phyloP scores from a whole-genome alignment of 1,284 basidiomycete genomes.

The Agaricales sp. region DNA sequence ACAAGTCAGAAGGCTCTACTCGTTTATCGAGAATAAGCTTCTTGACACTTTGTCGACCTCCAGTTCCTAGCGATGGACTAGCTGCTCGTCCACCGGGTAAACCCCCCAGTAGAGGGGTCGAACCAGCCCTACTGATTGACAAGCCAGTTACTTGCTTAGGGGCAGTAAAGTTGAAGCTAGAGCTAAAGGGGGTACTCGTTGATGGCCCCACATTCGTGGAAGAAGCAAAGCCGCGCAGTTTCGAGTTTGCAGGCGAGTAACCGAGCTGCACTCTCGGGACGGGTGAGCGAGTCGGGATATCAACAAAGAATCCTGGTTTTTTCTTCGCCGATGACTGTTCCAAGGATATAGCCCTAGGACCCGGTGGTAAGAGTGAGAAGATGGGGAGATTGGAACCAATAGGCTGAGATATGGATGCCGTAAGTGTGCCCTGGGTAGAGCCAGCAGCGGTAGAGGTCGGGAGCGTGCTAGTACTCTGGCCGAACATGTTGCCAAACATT shows the following conservation, averaged over 20 bases:
- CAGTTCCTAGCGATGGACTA: constrained; percentile 62
- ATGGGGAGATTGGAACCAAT: constrained; percentile 79
- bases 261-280: constrained; percentile 47
- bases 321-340: constrained; percentile 55
- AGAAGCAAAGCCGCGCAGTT: constrained; percentile 59
- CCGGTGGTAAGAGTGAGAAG: constrained; percentile 63
- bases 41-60: constrained; percentile 82
- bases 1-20: constrained; percentile 60
- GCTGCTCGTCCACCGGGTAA: constrained; percentile 48
- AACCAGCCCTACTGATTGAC: constrained; percentile 34
- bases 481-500: not conserved
- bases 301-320: constrained; percentile 60
- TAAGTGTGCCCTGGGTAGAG: constrained; percentile 46
- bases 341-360: constrained; percentile 48
- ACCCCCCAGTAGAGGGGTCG: constrained; percentile 48
- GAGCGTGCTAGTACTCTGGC: not conserved
- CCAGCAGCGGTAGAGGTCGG: constrained; percentile 19
- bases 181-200: not conserved
- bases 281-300: constrained; percentile 56
- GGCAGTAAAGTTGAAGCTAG: constrained; percentile 20
- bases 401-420: constrained; percentile 84
- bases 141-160: constrained; percentile 43
- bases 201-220: constrained; percentile 21
- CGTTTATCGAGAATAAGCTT: constrained; percentile 86
- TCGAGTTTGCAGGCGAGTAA: constrained; percentile 56